Base-by-base conservation (phyloP, 75 land plant species). In the Gnetum montanum region DNA sequence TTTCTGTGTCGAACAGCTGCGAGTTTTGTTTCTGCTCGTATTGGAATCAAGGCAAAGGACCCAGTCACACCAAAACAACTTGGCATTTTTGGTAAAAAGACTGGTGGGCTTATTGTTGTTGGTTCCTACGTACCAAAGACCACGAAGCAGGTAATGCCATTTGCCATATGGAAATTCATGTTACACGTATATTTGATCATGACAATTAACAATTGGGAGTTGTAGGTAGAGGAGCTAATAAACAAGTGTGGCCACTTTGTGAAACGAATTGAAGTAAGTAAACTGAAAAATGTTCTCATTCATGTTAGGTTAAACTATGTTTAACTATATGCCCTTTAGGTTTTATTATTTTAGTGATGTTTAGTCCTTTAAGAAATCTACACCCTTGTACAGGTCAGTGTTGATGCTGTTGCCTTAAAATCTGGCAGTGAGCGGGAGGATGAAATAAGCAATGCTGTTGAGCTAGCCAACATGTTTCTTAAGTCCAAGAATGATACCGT, bases 51-150 rank as follows among this genome's bases (percentile, higher is more conserved):
- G 36, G 64, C 81, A 16, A 82, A 69, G 64, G 62, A 82, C 54
- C 85, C 85, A 34, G 53, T 95, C 40, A 57, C 70, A 15, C 92
- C 96, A 34, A 72, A 67, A 29, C 83, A 86, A 54, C 69, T 95
- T 33, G 97, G 83, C 40, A 70, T 70, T 5, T 48, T 48, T 30
- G 69, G 49, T 27, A 70, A 70, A 43, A 71, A 60, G 34, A 77
- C 53, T 58, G 97, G 99, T 52, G 99, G 85, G 0, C 83, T 95
- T 26, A 67, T 90, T 18, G 79, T 95, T 67, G 97, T 95, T 31
- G 99, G 99, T 6, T 95, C 99, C 20, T 95, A 95, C 74, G 99
- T 95, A 45, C 99, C 97, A 31, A 95, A 90, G 72, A 86, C 99
- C 8, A 95, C 97, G 56, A 83, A 83, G 49, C 99, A 95, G 92